Percentiles rank a stretch among this genome's conserved stretches.
phyloP scores from a whole-genome alignment of 1,284 basidiomycete species.

The Ustilago sp. region DNA sequence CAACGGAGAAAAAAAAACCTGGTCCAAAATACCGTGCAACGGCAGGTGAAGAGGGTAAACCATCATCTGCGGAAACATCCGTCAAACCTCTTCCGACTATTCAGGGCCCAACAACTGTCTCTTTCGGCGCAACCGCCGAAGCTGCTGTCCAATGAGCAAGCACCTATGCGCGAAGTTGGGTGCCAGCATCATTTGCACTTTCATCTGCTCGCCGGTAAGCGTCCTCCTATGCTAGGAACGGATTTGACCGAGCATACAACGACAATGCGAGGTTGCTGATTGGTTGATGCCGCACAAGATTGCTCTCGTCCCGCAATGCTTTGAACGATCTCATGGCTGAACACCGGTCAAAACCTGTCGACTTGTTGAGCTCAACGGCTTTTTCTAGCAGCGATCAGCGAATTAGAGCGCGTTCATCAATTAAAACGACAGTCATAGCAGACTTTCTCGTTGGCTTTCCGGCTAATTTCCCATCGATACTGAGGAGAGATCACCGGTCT shows the following conservation, averaged over 20 bases:
- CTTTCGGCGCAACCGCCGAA: background rate
- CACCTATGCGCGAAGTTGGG: background rate
- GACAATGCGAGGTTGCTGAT: background rate
- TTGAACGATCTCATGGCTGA: background rate
- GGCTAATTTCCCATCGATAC: background rate
- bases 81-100: background rate
- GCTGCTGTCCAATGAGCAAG: background rate
- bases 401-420: background rate
- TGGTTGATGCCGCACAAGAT: background rate
- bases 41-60: background rate
- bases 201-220: background rate
- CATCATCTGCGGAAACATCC: background rate
- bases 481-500: background rate
- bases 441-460: background rate
- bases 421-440: background rate
- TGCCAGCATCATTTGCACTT: background rate
- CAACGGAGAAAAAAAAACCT: background rate
- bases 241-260: background rate
- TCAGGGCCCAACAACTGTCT: background rate
- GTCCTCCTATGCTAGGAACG: background rate
- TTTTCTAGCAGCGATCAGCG: background rate
- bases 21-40: background rate
- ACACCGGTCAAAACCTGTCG: slow-evolving; percentile 1
- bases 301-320: background rate
- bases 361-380: background rate